phyloP scores from a whole-genome alignment of 2,329 filamentous ascomycete species.

The Onygenales sp. region DNA sequence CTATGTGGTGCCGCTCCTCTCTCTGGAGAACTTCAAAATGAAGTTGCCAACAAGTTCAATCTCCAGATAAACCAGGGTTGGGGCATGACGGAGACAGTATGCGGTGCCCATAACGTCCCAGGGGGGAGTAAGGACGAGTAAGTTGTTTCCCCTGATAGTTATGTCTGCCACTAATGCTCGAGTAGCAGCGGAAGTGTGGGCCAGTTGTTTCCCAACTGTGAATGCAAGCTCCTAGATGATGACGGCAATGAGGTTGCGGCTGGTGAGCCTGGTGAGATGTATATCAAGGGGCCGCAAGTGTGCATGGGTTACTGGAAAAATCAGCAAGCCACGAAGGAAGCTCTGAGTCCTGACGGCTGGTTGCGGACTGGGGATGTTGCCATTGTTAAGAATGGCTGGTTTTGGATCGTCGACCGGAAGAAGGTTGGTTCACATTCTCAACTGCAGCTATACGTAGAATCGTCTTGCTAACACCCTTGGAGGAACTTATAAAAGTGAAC shows the following conservation, averaged over 20 bases:
- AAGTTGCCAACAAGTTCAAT: slow-evolving; percentile 62
- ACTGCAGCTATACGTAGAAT: slow-evolving; percentile 8
- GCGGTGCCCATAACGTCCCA: slow-evolving; percentile 35
- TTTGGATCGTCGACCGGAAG: slow-evolving; percentile 78
- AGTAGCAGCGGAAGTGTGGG: slow-evolving; percentile 40
- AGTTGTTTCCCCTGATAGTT: neutral
- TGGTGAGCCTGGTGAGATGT: slow-evolving; percentile 59
- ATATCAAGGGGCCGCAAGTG: slow-evolving; percentile 53
- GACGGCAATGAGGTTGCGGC: slow-evolving; percentile 40
- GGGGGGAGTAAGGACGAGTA: slow-evolving; percentile 28
- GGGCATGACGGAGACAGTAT: slow-evolving; percentile 56
- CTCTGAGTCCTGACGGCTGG: slow-evolving; percentile 59
- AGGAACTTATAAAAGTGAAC: slow-evolving; percentile 55
- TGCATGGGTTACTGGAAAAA: slow-evolving; percentile 56
- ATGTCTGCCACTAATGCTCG: neutral
- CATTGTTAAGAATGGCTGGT: slow-evolving; percentile 64
- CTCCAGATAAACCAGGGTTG: slow-evolving; percentile 83
- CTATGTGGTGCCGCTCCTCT: slow-evolving; percentile 80
- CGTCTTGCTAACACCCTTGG: slow-evolving; percentile 33
- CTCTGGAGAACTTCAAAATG: slow-evolving; percentile 67
- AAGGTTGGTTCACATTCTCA: slow-evolving; percentile 25
- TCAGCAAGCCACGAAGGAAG: slow-evolving; percentile 45
- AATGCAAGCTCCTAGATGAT: slow-evolving; percentile 46
- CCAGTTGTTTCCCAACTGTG: slow-evolving; percentile 44
- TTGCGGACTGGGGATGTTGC: slow-evolving; percentile 87